Base-by-base conservation (phyloP, 2,329 filamentous ascomycete species). In the Epichloe baconii region DNA sequence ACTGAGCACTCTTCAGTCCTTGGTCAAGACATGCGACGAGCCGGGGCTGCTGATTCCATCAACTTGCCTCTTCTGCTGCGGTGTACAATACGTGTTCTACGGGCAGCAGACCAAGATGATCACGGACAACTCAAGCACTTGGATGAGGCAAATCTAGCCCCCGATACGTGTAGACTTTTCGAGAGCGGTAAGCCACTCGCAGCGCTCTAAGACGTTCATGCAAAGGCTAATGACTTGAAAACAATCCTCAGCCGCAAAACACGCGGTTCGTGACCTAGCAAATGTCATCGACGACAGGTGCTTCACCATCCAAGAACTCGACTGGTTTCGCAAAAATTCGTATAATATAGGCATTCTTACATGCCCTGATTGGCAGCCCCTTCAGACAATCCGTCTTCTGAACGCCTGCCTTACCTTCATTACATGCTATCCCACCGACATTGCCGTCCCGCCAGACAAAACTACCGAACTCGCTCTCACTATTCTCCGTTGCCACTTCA, bases 291-390 rank as follows among this genome's bases (percentile, higher is more conserved):
- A 69, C 8, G 64, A 67, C 35, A 77, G 67, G 54, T 52, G 74
- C 1, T 88, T 89, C 60, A 78, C 75, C 0, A 52, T 74, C 0
- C 64, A 72, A 3, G 88, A 95, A 58, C 71, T 94, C 3, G 77
- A 90, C 57, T 95, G 88, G 88, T 90, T 95, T 62, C 84, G 83
- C 38, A 83, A 83, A 55, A 91, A 86, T 55, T 77, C 85, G 1
- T 95, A 94, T 69, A 94, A 93, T 57, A 64, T 89, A 6, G 83
- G 82, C 0, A 66, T 91, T 4, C 79, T 81, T 54, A 72, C 83
- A 56, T 72, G 74, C 2, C 70, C 76, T 3, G 56, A 52, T 1
- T 83, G 84, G 73, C 63, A 76, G 23, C 71, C 82, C 1, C 62
- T 64, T 5, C 65, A 73, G 47, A 70, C 83, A 0, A 61, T 82